Conservation (phyloP, 805 yeast species). For the Priceomyces melissophilus region DNA sequence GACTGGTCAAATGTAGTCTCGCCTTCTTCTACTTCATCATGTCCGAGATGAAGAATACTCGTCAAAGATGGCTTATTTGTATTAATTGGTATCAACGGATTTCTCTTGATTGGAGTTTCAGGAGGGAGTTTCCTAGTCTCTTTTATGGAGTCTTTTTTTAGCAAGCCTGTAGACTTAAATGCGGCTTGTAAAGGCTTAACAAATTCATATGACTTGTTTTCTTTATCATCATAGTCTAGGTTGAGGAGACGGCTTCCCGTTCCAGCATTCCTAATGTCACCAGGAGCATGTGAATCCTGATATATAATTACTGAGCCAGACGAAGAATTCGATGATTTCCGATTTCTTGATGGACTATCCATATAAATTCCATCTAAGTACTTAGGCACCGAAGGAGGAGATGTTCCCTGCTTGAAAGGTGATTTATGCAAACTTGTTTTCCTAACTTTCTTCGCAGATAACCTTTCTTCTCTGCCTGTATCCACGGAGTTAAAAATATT, state of each 20-base stretch:
- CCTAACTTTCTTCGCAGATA: constrained; percentile 12
- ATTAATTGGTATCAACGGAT: constrained; percentile 35
- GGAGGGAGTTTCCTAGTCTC: constrained; percentile 33
- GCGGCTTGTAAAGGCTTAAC: constrained; percentile 87
- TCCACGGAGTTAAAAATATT: constrained; percentile 4
- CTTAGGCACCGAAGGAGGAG: constrained; percentile 9
- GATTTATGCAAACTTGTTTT: constrained; percentile 9
- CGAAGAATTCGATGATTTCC: constrained; percentile 17
- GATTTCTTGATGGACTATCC: constrained; percentile 29
- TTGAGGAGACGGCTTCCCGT: constrained; percentile 1
- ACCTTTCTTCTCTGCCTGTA: not conserved
- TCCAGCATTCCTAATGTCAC: constrained; percentile 2
- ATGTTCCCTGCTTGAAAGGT: constrained; percentile 8
- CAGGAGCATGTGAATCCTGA: constrained; percentile 17
- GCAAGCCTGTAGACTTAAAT: constrained; percentile 69
- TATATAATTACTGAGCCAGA: constrained; percentile 18
- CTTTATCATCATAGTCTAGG: constrained; percentile 30
- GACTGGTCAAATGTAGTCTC: constrained; percentile 27
- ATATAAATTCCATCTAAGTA: constrained; percentile 23
- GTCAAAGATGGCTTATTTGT: constrained; percentile 10
- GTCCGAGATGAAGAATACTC: constrained; percentile 16
- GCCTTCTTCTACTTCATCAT: constrained; percentile 13
- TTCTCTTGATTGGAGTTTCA: constrained; percentile 42
- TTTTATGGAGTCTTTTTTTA: constrained; percentile 44
- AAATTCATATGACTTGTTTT: constrained; percentile 49